phyloP scores from a whole-genome alignment of 2,329 filamentous ascomycete genomes.

The Pseudogymnoascus sp. region DNA sequence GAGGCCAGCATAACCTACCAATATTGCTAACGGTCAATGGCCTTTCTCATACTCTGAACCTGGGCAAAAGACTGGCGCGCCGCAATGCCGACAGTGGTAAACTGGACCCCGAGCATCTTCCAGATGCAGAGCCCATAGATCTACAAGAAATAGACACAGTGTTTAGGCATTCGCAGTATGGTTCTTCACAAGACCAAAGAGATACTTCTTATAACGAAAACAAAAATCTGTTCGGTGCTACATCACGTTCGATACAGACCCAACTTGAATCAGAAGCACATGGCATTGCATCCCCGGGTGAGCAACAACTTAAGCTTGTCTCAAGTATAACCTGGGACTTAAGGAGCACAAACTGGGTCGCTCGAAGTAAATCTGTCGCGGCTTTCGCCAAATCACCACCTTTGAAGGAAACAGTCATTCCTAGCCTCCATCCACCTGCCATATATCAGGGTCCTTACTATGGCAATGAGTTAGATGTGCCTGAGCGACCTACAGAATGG shows the following conservation, averaged over 20 bases:
- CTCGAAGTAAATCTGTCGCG: conserved; percentile 6
- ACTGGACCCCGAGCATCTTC: background rate
- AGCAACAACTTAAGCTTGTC: background rate
- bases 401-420: conserved; percentile 37
- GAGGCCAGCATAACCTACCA: background rate
- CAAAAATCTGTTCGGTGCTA: background rate
- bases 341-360: background rate
- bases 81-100: background rate
- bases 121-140: background rate
- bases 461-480: conserved; percentile 74
- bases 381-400: conserved; percentile 31
- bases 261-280: background rate
- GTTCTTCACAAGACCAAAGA: background rate
- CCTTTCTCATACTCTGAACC: background rate
- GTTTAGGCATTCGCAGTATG: background rate
- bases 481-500: conserved; percentile 68
- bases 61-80: background rate
- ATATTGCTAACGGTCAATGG: background rate
- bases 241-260: background rate
- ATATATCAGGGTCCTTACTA: conserved; percentile 85
- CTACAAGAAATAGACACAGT: background rate
- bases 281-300: background rate
- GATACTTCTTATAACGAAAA: background rate
- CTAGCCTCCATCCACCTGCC: conserved; percentile 55
- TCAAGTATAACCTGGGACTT: background rate